These are phyloP conservation scores for Septoria linicola DNA, from an alignment of 2,329 filamentous ascomycete genomes.

Conservation along the genomic window DNA sequence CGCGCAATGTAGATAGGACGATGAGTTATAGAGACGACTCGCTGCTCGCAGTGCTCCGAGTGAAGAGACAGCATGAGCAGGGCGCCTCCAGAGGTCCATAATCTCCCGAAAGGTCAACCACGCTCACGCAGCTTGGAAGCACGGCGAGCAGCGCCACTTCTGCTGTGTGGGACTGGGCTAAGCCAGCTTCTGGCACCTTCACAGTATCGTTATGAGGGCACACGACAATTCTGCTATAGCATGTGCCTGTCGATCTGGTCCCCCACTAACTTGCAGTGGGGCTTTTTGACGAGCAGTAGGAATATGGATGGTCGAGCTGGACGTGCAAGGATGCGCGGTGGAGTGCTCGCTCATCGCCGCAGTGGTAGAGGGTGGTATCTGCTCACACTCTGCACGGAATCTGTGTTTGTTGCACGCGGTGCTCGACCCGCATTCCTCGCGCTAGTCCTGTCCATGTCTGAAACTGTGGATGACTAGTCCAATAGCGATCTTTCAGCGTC, in stretches of 20 bases:
- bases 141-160: constrained; percentile 36
- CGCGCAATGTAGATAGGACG: no score
- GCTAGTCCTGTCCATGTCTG: constrained; percentile 25
- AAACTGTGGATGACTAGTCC: constrained; percentile 23
- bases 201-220: constrained; percentile 15
- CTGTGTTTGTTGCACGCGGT: constrained; percentile 29
- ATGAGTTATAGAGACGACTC: constrained; percentile 28
- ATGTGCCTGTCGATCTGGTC: constrained; percentile 25
- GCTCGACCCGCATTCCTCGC: constrained; percentile 29
- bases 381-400: not conserved
- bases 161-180: constrained; percentile 34
- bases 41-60: constrained; percentile 26
- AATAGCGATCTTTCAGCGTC: constrained; percentile 19
- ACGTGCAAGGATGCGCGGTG: constrained; percentile 22
- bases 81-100: constrained; percentile 31
- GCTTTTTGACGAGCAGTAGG: constrained; percentile 33
- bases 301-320: constrained; percentile 29
- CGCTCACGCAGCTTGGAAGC: constrained; percentile 29
- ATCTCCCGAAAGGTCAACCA: constrained; percentile 33
- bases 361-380: not conserved
- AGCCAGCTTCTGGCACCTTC: constrained; percentile 28
- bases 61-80: constrained; percentile 25
- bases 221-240: constrained; percentile 13
- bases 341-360: constrained; percentile 19
- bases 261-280: constrained; percentile 25